phyloP scores from a whole-genome alignment of 441 rosid species.

The Populus hybrid region DNA sequence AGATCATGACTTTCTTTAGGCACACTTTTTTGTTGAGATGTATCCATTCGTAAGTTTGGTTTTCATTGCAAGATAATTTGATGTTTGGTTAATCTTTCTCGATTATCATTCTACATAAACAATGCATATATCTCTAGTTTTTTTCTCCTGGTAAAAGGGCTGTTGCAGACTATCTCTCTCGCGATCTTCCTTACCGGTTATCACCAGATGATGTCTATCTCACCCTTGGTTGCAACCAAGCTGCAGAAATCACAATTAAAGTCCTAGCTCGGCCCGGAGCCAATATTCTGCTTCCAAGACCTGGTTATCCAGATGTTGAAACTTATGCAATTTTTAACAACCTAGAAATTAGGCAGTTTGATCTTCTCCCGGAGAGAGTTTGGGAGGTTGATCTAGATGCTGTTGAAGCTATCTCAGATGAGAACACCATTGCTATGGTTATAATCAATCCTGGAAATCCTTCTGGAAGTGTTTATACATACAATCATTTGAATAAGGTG shows the following conservation, averaged over 20 bases:
- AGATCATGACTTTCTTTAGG: neutral
- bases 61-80: neutral
- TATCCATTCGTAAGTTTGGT: neutral
- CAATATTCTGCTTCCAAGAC: slow-evolving; percentile 59
- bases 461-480: slow-evolving; percentile 55
- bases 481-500: slow-evolving; percentile 57
- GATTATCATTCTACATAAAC: neutral
- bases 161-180: slow-evolving; percentile 54
- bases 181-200: slow-evolving; percentile 48
- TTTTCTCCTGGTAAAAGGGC: slow-evolving; percentile 34
- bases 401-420: slow-evolving; percentile 47
- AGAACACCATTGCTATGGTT: slow-evolving; percentile 55
- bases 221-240: slow-evolving; percentile 52
- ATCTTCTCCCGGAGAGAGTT: slow-evolving; percentile 57
- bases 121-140: neutral
- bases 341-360: slow-evolving; percentile 50
- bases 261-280: slow-evolving; percentile 49
- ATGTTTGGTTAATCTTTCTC: neutral
- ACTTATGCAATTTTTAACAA: slow-evolving; percentile 28
- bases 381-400: slow-evolving; percentile 60
- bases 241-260: slow-evolving; percentile 38
- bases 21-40: neutral
- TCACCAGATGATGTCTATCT: slow-evolving; percentile 49
- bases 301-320: slow-evolving; percentile 55
- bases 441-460: slow-evolving; percentile 59